These are phyloP conservation scores for Rhodotorula sp. DNA, from an alignment of 1,284 basidiomycete species.

Conservation along the genomic window DNA sequence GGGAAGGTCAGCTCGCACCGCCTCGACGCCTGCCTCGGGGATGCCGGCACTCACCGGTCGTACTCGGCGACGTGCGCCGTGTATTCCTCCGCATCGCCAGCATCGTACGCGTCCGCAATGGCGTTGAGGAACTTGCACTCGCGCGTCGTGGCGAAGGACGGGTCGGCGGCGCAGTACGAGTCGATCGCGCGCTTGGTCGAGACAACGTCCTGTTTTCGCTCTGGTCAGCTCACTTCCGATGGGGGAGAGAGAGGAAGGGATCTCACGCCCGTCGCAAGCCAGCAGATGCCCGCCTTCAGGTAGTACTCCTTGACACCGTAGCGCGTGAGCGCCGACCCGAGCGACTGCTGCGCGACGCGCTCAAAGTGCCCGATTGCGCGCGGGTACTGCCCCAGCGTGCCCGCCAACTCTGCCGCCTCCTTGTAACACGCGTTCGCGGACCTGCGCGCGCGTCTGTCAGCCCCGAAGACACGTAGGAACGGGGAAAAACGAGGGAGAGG, in stretches of 20 bases:
- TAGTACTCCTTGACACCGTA: constrained; percentile 99
- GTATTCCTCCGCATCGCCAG: constrained; percentile 74
- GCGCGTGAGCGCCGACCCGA: constrained; percentile 85
- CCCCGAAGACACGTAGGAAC: background rate
- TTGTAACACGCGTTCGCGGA: constrained; percentile 96
- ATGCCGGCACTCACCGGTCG: constrained; percentile 32
- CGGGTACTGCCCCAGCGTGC: constrained; percentile 80
- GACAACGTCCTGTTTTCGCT: constrained; percentile 69
- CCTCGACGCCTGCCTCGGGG: no score
- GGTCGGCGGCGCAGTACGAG: constrained; percentile 73
- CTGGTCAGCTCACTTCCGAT: background rate
- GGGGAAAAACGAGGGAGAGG: background rate
- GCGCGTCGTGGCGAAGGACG: constrained; percentile 78
- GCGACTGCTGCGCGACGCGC: constrained; percentile 80
- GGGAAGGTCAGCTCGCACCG: constrained; percentile 40
- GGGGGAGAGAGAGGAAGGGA: background rate
- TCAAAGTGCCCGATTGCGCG: constrained; percentile 70
- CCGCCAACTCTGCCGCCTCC: constrained; percentile 92
- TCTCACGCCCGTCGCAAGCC: constrained; percentile 81
- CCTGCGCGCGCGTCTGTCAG: constrained; percentile 54
- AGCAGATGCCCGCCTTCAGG: constrained; percentile 83
- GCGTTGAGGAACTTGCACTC: constrained; percentile 83
- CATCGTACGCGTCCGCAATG: constrained; percentile 75
- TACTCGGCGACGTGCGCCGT: constrained; percentile 56
- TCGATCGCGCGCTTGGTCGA: constrained; percentile 74